A percentile compares a stretch with the other conserved stretches of the same genome.
Conservation (phyloP, 257 asterid genomes). For the Rubia yunnanensis region DNA sequence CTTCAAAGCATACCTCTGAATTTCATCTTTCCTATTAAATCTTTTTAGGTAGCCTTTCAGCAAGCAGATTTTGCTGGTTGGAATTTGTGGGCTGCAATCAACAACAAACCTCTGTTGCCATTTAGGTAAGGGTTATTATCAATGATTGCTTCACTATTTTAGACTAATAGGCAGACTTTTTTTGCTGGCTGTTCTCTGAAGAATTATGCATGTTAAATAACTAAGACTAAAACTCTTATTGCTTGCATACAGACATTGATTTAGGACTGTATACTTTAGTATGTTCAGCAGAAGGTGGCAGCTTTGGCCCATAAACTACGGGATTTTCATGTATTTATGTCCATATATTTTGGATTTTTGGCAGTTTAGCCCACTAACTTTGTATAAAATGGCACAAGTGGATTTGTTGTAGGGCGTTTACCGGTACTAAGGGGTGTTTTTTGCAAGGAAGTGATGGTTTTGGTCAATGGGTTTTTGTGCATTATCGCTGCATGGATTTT, state of each 20-base stretch:
- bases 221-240: background rate
- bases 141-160: slow-evolving; percentile 1
- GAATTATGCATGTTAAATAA: background rate
- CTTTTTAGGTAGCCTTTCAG: slow-evolving; percentile 83
- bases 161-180: background rate
- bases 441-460: background rate
- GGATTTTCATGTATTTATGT: background rate
- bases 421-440: background rate
- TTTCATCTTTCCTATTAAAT: slow-evolving; percentile 15
- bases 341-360: background rate
- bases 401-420: background rate
- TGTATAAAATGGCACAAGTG: background rate
- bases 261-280: background rate
- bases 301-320: background rate
- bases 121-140: slow-evolving; percentile 49
- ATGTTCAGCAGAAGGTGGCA: background rate
- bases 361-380: background rate
- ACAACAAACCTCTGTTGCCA: slow-evolving; percentile 79
- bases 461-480: background rate
- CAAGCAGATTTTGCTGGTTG: slow-evolving; percentile 98
- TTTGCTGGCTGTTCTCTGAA: background rate
- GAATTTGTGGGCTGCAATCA: slow-evolving; percentile 98
- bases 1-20: background rate
- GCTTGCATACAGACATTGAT: background rate
- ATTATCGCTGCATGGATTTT: too few species aligned